A percentile compares a stretch with the other conserved stretches of the same genome.
phyloP scores from a whole-genome alignment of 2,329 filamentous ascomycete species.

The Endocalyx cinctus region DNA sequence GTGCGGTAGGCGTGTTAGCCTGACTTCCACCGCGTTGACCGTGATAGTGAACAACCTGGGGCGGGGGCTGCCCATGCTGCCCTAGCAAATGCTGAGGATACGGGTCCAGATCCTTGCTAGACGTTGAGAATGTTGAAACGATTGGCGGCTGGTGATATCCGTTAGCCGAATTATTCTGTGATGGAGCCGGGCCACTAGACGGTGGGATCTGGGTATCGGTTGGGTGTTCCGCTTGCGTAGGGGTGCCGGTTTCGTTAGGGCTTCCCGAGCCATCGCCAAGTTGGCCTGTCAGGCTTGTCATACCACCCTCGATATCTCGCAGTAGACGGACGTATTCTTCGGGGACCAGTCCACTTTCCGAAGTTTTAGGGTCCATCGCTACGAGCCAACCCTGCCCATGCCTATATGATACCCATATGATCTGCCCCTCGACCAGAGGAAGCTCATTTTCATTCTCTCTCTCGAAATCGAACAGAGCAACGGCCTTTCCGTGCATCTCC shows the following conservation, averaged over 20 bases:
- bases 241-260: slow-evolving; percentile 55
- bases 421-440: slow-evolving; percentile 86
- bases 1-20: slow-evolving; percentile 57
- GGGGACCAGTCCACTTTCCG: slow-evolving; percentile 89
- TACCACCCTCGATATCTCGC: slow-evolving; percentile 87
- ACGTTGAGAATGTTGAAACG: slow-evolving; percentile 66
- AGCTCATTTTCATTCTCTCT: slow-evolving; percentile 96
- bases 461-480: slow-evolving; percentile 91
- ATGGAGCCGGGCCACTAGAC: slow-evolving; percentile 32
- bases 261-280: slow-evolving; percentile 47
- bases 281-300: slow-evolving; percentile 66
- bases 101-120: slow-evolving; percentile 63
- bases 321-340: slow-evolving; percentile 94
- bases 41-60: slow-evolving; percentile 64
- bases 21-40: slow-evolving; percentile 64
- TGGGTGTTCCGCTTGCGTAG: slow-evolving; percentile 59
- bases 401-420: slow-evolving; percentile 93
- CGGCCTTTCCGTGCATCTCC: slow-evolving; percentile 94
- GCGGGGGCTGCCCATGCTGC: slow-evolving; percentile 57
- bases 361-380: slow-evolving; percentile 90
- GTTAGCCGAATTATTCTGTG: slow-evolving; percentile 41
- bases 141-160: slow-evolving; percentile 67
- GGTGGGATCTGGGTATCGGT: too few relatives aligned
- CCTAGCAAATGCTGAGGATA: slow-evolving; percentile 63
- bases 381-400: slow-evolving; percentile 98